These are phyloP conservation scores for Colletotrichum sp. DNA, from an alignment of 2,329 filamentous ascomycete genomes.

Conservation along the genomic window DNA sequence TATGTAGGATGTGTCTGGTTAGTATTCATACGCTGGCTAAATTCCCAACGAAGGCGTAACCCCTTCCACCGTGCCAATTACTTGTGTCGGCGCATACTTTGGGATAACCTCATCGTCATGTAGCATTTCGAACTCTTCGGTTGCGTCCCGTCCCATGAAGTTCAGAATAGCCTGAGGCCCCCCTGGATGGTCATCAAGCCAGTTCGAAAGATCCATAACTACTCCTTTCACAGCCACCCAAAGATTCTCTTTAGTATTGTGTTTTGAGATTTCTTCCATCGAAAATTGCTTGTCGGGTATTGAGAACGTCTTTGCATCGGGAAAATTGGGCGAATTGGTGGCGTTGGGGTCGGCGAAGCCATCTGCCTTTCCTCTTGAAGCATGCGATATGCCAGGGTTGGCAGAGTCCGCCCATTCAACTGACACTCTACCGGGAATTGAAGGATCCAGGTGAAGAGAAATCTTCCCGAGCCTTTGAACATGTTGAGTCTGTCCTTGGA, in stretches of 20 bases:
- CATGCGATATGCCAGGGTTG: constrained; percentile 43
- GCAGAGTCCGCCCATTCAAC: constrained; percentile 80
- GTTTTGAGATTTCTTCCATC: constrained; percentile 95
- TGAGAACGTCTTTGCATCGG: constrained; percentile 74
- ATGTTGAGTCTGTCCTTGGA: constrained; percentile 69
- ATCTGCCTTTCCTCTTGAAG: constrained; percentile 51
- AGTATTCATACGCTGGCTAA: too few species aligned
- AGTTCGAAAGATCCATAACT: constrained; percentile 92
- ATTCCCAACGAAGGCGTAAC: too few species aligned
- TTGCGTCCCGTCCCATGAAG: constrained; percentile 97
- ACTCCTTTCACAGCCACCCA: constrained; percentile 99
- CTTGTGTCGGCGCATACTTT: constrained; percentile 93
- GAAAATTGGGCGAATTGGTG: constrained; percentile 50
- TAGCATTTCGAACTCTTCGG: constrained; percentile 96
- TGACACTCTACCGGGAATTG: constrained; percentile 86
- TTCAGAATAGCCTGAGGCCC: constrained; percentile 96
- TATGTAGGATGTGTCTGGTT: too few species aligned
- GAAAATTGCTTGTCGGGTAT: constrained; percentile 92
- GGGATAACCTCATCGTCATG: constrained; percentile 99
- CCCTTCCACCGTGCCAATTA: constrained; percentile 94
- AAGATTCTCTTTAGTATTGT: constrained; percentile 97
- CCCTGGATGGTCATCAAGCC: constrained; percentile 97
- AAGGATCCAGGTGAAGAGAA: constrained; percentile 95
- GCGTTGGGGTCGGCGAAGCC: constrained; percentile 38
- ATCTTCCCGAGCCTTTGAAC: constrained; percentile 92